These are phyloP conservation scores for Euphorbia lathyris DNA, from an alignment of 345 rosid species.

Conservation along the genomic window DNA sequence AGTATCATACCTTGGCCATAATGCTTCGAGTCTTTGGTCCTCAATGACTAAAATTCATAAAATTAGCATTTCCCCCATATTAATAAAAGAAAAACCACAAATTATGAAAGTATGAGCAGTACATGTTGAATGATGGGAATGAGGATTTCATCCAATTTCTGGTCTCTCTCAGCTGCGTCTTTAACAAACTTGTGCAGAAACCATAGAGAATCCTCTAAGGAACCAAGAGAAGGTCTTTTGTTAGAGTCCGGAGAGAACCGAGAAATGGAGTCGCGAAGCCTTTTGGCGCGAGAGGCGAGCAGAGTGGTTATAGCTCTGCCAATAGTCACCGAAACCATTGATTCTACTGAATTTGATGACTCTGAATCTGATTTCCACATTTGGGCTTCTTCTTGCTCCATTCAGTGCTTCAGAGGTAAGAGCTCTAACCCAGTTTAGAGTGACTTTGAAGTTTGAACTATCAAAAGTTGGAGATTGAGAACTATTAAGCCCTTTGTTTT, in stretches of 20 bases:
- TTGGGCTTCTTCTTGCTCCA: slow-evolving; percentile 35
- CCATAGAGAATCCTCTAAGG: slow-evolving; percentile 70
- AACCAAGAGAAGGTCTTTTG: slow-evolving; percentile 43
- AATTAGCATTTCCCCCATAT: neutral
- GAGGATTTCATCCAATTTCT: slow-evolving; percentile 52
- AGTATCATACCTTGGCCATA: slow-evolving; percentile 53
- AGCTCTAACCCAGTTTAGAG: neutral
- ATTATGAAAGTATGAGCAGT: slow-evolving; percentile 5
- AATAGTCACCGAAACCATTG: slow-evolving; percentile 55
- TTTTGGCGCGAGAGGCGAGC: slow-evolving; percentile 61
- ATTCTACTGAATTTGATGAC: slow-evolving; percentile 35
- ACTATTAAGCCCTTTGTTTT: no score
- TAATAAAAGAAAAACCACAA: neutral
- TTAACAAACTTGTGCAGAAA: slow-evolving; percentile 49
- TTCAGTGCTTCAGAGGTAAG: neutral
- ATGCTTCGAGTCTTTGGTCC: slow-evolving; percentile 49
- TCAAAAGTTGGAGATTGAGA: neutral
- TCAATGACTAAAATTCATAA: slow-evolving; percentile 41
- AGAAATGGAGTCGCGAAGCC: slow-evolving; percentile 55
- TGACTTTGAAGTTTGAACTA: neutral
- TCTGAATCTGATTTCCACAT: slow-evolving; percentile 37
- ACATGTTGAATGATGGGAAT: slow-evolving; percentile 75
- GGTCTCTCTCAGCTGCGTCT: slow-evolving; percentile 50
- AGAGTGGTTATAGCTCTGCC: slow-evolving; percentile 60
- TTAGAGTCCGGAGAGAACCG: slow-evolving; percentile 40